These are phyloP conservation scores for Puccinia coronata DNA, from an alignment of 1,284 basidiomycete genomes.

Conservation along the genomic window DNA sequence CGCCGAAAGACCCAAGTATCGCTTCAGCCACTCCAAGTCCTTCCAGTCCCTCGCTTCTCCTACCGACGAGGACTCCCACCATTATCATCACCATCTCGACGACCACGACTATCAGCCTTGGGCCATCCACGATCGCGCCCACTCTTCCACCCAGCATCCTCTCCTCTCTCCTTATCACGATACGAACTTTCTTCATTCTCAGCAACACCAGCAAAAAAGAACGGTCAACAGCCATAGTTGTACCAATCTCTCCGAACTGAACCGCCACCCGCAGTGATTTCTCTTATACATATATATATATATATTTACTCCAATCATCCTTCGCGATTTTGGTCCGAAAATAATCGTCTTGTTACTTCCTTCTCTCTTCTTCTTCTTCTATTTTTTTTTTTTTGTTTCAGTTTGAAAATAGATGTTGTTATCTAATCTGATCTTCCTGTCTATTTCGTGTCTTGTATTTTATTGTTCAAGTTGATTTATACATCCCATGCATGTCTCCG, in stretches of 20 bases:
- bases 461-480: no score
- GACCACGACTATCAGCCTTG: not conserved
- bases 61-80: not conserved
- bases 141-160: not conserved
- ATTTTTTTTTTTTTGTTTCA: no score
- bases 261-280: not conserved
- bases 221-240: constrained; percentile 8
- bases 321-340: no score
- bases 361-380: no score
- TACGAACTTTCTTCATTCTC: not conserved
- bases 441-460: no score
- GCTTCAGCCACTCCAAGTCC: constrained; percentile 28
- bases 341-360: no score
- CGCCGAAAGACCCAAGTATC: constrained; percentile 20
- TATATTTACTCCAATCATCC: no score
- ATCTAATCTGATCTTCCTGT: no score
- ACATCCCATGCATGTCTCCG: no score
- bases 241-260: not conserved
- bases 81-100: not conserved
- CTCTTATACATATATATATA: no score
- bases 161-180: not conserved
- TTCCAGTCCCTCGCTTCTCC: constrained; percentile 22
- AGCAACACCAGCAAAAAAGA: not conserved
- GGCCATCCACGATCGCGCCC: not conserved
- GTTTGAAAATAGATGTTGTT: no score